Base-by-base conservation (phyloP, 2,329 filamentous ascomycete genomes). In the Venturia effusa region DNA sequence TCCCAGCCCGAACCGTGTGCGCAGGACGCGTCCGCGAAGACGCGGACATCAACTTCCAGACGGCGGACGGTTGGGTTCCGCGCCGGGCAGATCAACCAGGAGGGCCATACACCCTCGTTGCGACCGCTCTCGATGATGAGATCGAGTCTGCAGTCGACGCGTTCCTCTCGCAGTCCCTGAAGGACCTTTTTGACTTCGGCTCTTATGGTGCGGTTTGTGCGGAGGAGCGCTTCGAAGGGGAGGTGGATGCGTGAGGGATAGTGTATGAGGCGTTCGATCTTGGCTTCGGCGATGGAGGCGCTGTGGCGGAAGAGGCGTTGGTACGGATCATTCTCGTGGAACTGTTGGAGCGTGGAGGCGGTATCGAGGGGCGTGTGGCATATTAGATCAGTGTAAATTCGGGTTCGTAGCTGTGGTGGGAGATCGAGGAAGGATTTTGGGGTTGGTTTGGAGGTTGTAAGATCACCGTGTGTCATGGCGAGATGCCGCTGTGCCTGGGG, bases 301-400 rank as follows among this genome's bases (percentile, higher is more conserved):
- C 61, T 48, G 27, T 63, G 61, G 13, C 61, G 61, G 40, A 51
- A 40, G 51, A 63, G 41, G 34, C 61, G 45, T 41, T 63, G 61
- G 24, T 51, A 40, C 17, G 34, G 41, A 34, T 63, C 61, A 11
- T 8, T 39, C 2, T 24, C 22, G 22, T 63, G 61, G 24, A 63
- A 57, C 27, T 40, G 19, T 34, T 22, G 34, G 61, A 63, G 61
- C 19, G 61, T 59, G 22, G 13, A 34, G 30, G 48, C 11, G 30
- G 30, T 10, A n/a, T 37, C 15, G 32, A 63, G 45, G 5, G 59
- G 40, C 10, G 45, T 39, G n/a, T 40, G 34, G 24, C 11, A 19
- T 22, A 63, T 27, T 24, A 63, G 40, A 15, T 59, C 17, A 2
- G 30, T 37, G 34, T 54, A 54, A 22, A 63, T 57, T 30, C 32